Evolutionary conservation across 768 basidiomycete genomes (phyloP).

Genomic region (Leccinum rimulosum): DNA sequence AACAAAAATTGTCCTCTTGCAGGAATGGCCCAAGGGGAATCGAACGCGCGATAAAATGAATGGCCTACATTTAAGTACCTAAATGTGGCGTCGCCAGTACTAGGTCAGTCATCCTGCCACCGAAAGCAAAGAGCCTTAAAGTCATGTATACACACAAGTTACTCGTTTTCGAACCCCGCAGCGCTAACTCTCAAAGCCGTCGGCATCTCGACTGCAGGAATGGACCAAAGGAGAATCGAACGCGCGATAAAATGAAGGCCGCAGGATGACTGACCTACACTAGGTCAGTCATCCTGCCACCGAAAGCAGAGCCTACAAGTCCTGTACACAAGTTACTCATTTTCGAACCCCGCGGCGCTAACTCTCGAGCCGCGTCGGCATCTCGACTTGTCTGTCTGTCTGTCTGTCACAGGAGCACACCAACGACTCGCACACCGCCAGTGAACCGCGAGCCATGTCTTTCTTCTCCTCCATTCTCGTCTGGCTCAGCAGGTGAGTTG

Average conservation of each 20-base stretch:
- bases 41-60: too few relatives aligned
- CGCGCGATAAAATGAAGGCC: neutral
- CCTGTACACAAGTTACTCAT: neutral
- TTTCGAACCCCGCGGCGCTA: constrained; percentile 18
- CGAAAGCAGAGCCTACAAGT: neutral
- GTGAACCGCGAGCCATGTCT: constrained; percentile 32
- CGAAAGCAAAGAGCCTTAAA: too few relatives aligned
- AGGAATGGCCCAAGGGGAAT: too few relatives aligned
- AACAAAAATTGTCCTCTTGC: too few relatives aligned
- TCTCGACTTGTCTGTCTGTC: neutral
- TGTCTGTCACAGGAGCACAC: neutral
- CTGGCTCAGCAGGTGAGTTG: constrained; percentile 52
- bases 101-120: too few relatives aligned
- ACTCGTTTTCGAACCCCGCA: too few relatives aligned
- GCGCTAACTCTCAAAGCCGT: too few relatives aligned
- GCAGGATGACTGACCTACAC: constrained; percentile 1
- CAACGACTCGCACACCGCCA: neutral
- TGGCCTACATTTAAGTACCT: too few relatives aligned
- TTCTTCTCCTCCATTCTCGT: constrained; percentile 55
- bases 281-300: constrained; percentile 1
- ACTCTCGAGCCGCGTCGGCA: neutral
- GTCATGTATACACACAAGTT: too few relatives aligned
- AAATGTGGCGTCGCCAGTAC: too few relatives aligned
- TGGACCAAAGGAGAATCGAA: constrained; percentile 1
- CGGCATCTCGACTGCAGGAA: neutral